These are phyloP conservation scores for Telopea speciosissima DNA, from an alignment of 177 flowering plant species.

Conservation along the genomic window DNA sequence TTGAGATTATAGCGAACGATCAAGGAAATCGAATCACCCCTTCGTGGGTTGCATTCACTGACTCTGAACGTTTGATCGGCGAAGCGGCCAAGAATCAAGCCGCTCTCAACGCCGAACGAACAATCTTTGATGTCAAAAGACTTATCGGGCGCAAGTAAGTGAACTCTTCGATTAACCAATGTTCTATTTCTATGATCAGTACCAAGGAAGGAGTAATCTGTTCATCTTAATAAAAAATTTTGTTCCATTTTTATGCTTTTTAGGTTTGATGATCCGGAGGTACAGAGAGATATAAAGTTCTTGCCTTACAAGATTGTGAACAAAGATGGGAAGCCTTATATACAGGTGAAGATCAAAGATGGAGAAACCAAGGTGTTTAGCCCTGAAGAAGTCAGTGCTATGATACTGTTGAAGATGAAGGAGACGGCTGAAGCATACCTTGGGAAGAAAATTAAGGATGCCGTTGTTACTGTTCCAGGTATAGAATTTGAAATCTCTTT, in stretches of 20 bases:
- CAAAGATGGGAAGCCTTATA: conserved; percentile 49
- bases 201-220: neutral
- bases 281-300: conserved; percentile 38
- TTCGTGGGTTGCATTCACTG: conserved; percentile 43
- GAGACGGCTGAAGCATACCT: conserved; percentile 47
- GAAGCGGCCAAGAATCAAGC: conserved; percentile 52
- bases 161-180: neutral
- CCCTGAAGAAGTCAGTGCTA: conserved; percentile 54
- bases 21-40: conserved; percentile 49
- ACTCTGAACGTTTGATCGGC: conserved; percentile 38
- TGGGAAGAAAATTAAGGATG: conserved; percentile 41
- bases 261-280: conserved; percentile 51
- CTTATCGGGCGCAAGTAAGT: conserved; percentile 44
- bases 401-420: conserved; percentile 48
- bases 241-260: neutral
- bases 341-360: conserved; percentile 41
- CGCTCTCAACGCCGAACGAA: conserved; percentile 31
- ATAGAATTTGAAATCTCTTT: neutral
- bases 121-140: conserved; percentile 37
- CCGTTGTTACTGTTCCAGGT: conserved; percentile 61
- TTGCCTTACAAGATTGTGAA: conserved; percentile 49
- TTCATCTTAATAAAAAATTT: no score
- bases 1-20: conserved; percentile 46
- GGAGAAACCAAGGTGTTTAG: conserved; percentile 44
- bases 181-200: neutral